These are phyloP conservation scores for Nothopassalora personata DNA, from an alignment of 2,329 filamentous ascomycete genomes.

Conservation along the genomic window DNA sequence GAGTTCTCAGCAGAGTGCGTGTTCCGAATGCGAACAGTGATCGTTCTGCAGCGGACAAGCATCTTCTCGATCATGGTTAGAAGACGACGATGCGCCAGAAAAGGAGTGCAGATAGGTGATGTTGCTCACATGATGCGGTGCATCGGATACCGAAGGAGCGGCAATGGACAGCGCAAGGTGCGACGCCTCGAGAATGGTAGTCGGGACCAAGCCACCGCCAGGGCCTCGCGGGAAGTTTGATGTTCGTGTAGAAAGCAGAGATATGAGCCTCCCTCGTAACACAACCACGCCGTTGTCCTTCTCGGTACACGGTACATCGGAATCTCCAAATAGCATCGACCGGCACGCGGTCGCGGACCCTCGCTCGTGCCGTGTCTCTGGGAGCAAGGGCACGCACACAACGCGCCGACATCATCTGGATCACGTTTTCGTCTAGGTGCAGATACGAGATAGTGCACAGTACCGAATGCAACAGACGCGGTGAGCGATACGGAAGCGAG, in stretches of 20 bases:
- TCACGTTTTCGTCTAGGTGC: neutral
- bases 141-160: neutral
- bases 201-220: neutral
- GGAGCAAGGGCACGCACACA: neutral
- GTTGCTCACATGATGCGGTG: neutral
- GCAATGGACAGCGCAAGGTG: neutral
- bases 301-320: neutral
- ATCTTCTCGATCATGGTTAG: neutral
- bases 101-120: neutral
- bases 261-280: conserved; percentile 1
- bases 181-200: neutral
- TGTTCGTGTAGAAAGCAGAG: neutral
- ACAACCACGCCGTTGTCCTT: neutral
- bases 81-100: neutral
- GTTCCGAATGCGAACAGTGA: neutral
- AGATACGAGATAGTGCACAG: conserved; percentile 2
- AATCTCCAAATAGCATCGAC: conserved; percentile 4
- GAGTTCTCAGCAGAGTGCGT: neutral
- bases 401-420: neutral
- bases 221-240: neutral
- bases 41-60: neutral
- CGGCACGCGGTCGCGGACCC: neutral
- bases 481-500: neutral
- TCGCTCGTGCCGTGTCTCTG: neutral
- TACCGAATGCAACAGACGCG: neutral